A percentile compares a stretch with the other conserved stretches of the same genome.
Conservation (phyloP, 2,329 filamentous ascomycete species). For the Ophiostoma angusticollis region DNA sequence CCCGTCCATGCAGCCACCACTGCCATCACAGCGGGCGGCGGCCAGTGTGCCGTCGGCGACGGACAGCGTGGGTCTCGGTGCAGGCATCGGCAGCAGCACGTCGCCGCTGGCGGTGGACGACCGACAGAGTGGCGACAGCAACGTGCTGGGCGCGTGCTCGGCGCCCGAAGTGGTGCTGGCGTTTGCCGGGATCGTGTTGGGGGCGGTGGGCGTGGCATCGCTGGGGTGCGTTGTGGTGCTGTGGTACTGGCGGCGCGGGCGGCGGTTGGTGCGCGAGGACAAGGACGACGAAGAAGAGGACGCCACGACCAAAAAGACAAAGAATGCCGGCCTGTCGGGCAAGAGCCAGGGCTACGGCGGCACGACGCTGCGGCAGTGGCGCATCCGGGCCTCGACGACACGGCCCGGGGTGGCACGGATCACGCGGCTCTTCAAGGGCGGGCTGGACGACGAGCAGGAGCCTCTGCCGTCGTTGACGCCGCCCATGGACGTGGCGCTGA, state of each 20-base stretch:
- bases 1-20: background rate
- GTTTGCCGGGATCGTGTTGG: slow-evolving; percentile 7
- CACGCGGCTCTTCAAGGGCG: too few species aligned
- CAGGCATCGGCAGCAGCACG: background rate
- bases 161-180: slow-evolving; percentile 7
- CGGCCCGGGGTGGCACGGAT: too few species aligned
- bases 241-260: slow-evolving; percentile 1
- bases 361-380: slow-evolving; percentile 1
- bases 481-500: background rate
- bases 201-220: slow-evolving; percentile 4
- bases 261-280: too few species aligned
- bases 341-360: slow-evolving; percentile 1
- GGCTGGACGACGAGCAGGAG: background rate
- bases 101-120: too few species aligned
- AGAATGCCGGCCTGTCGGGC: background rate
- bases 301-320: background rate
- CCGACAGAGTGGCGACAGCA: background rate
- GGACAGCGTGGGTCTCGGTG: background rate
- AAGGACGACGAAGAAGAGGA: background rate
- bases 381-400: background rate
- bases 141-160: slow-evolving; percentile 4
- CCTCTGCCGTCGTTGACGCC: too few species aligned
- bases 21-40: too few species aligned
- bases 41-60: too few species aligned
- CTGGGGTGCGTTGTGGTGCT: slow-evolving; percentile 2